Evolutionary conservation across 805 yeast genomes (phyloP), one percentile per base, ranked within the genome.

Genomic region (Komagataella ulmi): DNA sequence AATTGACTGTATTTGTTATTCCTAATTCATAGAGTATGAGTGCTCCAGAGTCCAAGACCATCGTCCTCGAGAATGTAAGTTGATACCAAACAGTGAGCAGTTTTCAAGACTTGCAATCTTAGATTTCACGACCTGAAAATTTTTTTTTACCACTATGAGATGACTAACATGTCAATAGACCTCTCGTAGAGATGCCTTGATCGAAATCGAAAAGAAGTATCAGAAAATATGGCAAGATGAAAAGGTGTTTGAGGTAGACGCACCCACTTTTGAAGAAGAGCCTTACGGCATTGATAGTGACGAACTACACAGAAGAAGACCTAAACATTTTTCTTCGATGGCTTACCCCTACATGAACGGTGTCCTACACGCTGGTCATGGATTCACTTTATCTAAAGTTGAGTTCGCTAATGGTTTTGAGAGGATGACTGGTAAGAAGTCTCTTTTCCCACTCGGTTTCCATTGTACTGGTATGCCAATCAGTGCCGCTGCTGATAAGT

Each of bases 381-480:
- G 89, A 59, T 93, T 91, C 74, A 93, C 98, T 44, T 74, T 91
- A 56, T 88, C 97, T 51, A 93, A 93, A 71, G 91, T 81, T 50
- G 99, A 93, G 68, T 93, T 84, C 65, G 83, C 90, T 48, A 75
- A 86, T 52, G 98, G 98, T 52, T 93, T 85, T 64, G 96, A 93
- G 73, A 82, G 97, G 71, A 85, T 93, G 91, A 77, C 77, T 63
- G 98, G 97, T 58, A 88, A 85, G 70, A 79, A 85, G 60, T 96
- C 97, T 44, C 73, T 90, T 55, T 93, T 88, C 72, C 98, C 99
- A 50, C 76, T 93, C 53, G 99, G 99, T 49, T 93, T 91, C 84
- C 99, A 93, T 71, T 93, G 99, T 78, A 93, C 99, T 43, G 99
- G 99, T 76, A 85, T 93, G 97, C 98, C 99, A 51, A 93, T 93